Base-by-base conservation (phyloP, 768 basidiomycete genomes). In the Gyrodon lividus region DNA sequence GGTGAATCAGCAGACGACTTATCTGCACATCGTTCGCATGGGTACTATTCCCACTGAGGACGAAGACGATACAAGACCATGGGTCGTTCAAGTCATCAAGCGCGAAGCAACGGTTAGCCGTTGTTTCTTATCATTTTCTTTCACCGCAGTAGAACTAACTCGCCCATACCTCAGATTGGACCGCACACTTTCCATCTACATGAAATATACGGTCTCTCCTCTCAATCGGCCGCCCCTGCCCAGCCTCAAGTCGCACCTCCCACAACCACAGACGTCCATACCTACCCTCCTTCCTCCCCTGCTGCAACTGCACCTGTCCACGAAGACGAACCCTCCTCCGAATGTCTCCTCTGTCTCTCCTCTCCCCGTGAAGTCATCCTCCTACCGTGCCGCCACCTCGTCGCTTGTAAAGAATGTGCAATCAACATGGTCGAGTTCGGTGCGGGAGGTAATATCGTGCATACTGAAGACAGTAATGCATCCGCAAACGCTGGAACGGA, bases 341-440 rank as follows among this genome's bases (percentile, higher is more conserved):
- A 97, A 65, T 97, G 94, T 72, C 83, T 98, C 10, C 76, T 98
- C 30, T 98, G 94, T 62, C 80, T 98, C 39, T 89, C 88, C 3
- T 84, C 86, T 0, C 87, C 92, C 1, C 81, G 92, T 43, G 92
- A 96, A 63, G 94, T 98, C 37, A 92, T 98, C 6, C 81, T 98
- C 12, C 80, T 97, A 5, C 94, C 94, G 0, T 98, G 94, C 67
- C 75, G 94, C 42, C 94, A 98, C 71, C 79, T 98, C 26, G 94
- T 98, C 51, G 94, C 94, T 5, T 98, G 94, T 74, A 86, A 89
- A 62, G 94, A 96, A 41, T 98, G 94, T 63, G 94, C 94, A 1
- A 71, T 97, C 46, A 96, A 96, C 65, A 98, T 98, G 94, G 87
- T 98, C 43, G 94, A 98, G 68, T 98, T 93, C 66, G 94, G 94